Conservation (phyloP, 1,139 yeast genomes). For the Candida sp. region DNA sequence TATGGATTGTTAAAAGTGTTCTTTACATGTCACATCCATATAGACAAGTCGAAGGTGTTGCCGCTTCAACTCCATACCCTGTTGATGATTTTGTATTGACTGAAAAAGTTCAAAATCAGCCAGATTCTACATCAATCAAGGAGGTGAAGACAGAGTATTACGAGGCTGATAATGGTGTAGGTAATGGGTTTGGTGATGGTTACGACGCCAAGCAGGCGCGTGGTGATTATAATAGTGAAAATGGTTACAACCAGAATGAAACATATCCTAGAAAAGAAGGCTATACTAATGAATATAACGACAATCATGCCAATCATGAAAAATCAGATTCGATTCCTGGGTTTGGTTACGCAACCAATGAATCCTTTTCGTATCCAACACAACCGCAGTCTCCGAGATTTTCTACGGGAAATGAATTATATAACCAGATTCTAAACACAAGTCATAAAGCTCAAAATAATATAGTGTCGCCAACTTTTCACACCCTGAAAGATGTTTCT, state of each 20-base stretch:
- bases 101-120: neutral
- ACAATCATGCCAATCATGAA: neutral
- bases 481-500: conserved; percentile 10
- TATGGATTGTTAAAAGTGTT: neutral
- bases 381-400: neutral
- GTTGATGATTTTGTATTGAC: neutral
- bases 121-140: neutral
- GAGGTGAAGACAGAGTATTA: neutral
- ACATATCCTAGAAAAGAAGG: neutral
- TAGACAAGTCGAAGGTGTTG: neutral
- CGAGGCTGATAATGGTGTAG: neutral
- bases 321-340: neutral
- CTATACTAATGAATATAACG: neutral
- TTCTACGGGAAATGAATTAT: neutral
- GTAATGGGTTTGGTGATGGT: neutral
- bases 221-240: neutral
- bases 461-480: conserved; percentile 1
- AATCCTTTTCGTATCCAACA: neutral
- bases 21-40: conserved; percentile 1
- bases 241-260: neutral
- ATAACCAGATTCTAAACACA: neutral
- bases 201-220: neutral
- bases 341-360: neutral
- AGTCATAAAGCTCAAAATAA: neutral
- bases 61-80: conserved; percentile 1